phyloP scores from a whole-genome alignment of 768 basidiomycete genomes.

The Lanmaoa rubissima region DNA sequence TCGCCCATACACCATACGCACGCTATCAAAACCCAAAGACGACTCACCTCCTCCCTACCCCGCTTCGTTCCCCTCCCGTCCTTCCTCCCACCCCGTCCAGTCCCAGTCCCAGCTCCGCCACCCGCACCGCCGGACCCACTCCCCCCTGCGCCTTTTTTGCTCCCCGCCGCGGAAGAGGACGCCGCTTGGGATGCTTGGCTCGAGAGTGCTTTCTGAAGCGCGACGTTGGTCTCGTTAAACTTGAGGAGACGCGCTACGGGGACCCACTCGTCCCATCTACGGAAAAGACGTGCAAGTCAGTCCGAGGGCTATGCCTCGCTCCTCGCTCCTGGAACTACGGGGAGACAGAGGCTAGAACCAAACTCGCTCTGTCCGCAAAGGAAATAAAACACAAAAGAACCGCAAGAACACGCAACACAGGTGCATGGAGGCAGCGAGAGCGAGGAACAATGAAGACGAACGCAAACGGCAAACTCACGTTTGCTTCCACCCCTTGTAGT shows the following conservation, averaged over 20 bases:
- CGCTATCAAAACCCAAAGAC: background rate
- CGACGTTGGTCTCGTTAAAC: conserved; percentile 75
- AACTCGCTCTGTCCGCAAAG: too few relatives aligned
- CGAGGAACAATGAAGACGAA: background rate
- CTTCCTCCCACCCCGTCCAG: conserved; percentile 43
- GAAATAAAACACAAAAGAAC: background rate
- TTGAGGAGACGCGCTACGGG: conserved; percentile 79
- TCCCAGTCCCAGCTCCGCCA: conserved; percentile 24
- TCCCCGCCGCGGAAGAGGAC: conserved; percentile 33
- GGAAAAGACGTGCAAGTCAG: background rate
- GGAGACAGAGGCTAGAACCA: background rate
- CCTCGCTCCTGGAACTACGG: background rate
- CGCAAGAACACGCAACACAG: background rate
- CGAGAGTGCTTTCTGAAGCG: conserved; percentile 69
- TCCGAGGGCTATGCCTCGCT: background rate
- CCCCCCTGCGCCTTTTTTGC: conserved; percentile 23
- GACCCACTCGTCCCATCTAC: conserved; percentile 57
- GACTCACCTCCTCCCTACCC: conserved; percentile 68
- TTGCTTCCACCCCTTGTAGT: conserved; percentile 99
- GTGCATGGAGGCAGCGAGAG: background rate
- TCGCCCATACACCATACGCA: background rate
- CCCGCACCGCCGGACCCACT: conserved; percentile 29
- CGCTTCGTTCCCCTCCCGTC: conserved; percentile 70
- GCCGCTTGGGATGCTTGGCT: conserved; percentile 43
- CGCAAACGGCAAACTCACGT: conserved; percentile 53